phyloP scores from a whole-genome alignment of 805 yeast species.

The Ogataea chonburiensis region DNA sequence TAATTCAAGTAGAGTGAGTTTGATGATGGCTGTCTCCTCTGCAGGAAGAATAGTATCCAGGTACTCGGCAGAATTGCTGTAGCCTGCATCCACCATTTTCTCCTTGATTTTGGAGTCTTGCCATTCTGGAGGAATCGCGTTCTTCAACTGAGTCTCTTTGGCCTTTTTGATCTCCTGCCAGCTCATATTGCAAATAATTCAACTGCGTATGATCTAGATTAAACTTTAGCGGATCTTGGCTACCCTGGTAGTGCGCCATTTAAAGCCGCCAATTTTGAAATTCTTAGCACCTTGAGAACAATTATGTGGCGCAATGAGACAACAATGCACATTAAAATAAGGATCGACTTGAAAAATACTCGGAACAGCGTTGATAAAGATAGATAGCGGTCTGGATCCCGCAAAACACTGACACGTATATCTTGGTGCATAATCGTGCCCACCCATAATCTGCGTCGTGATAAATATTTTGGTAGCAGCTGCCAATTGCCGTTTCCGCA shows the following conservation, averaged over 20 bases:
- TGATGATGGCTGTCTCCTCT: slow-evolving; percentile 41
- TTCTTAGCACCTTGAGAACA: too few relatives aligned
- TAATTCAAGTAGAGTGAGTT: slow-evolving; percentile 6
- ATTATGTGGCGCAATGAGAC: too few relatives aligned
- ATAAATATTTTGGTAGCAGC: too few relatives aligned
- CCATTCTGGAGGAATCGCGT: slow-evolving; percentile 45
- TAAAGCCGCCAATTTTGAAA: too few relatives aligned
- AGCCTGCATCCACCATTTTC: slow-evolving; percentile 35
- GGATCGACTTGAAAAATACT: too few relatives aligned
- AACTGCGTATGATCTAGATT: slow-evolving; percentile 1
- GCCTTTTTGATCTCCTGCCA: slow-evolving; percentile 15
- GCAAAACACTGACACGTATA: too few relatives aligned
- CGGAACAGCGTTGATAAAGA: too few relatives aligned
- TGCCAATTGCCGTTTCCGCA: too few relatives aligned
- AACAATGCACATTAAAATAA: too few relatives aligned
- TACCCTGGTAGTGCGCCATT: neutral
- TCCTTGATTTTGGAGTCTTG: slow-evolving; percentile 34
- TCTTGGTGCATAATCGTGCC: too few relatives aligned
- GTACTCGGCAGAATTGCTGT: slow-evolving; percentile 39
- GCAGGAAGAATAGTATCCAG: slow-evolving; percentile 35
- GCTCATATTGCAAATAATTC: slow-evolving; percentile 1
- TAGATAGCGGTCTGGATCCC: too few relatives aligned
- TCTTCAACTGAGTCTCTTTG: slow-evolving; percentile 10
- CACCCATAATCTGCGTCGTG: too few relatives aligned
- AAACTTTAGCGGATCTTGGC: slow-evolving; percentile 4